phyloP scores from a whole-genome alignment of 495 filamentous ascomycete species.

The Podospora pseudoanserina region DNA sequence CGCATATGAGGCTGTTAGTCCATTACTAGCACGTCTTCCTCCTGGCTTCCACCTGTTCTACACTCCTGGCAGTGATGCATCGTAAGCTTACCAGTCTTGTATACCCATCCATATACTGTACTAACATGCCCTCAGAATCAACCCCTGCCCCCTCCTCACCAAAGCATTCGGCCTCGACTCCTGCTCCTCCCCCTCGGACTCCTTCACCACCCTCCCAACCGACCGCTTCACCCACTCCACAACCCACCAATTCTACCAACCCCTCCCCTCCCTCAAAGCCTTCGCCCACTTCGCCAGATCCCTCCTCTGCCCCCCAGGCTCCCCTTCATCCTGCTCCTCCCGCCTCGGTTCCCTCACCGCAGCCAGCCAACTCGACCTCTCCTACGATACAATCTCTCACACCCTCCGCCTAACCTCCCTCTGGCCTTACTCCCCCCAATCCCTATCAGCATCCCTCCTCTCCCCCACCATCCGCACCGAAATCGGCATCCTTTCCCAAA shows the following conservation, averaged over 20 bases:
- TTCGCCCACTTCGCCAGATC: constrained; percentile 57
- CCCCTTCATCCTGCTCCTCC: constrained; percentile 33
- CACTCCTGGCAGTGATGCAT: constrained; percentile 47
- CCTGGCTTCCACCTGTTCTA: constrained; percentile 83
- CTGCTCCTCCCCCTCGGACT: constrained; percentile 55
- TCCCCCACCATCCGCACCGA: constrained; percentile 53
- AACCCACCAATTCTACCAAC: constrained; percentile 65
- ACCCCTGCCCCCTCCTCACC: constrained; percentile 60
- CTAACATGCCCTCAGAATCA: constrained; percentile 36
- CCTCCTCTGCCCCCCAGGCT: constrained; percentile 48
- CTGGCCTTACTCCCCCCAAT: constrained; percentile 48
- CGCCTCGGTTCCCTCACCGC: constrained; percentile 33
- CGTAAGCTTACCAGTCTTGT: not conserved
- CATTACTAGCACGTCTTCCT: constrained; percentile 68
- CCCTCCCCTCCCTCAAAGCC: constrained; percentile 52
- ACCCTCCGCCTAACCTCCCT: constrained; percentile 59
- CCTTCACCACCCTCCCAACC: constrained; percentile 63
- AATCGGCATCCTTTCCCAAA: constrained; percentile 73
- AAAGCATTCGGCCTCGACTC: constrained; percentile 57
- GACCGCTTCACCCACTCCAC: constrained; percentile 64
- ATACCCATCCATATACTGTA: not conserved
- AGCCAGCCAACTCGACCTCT: constrained; percentile 68
- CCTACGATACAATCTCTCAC: constrained; percentile 69
- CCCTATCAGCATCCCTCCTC: constrained; percentile 40
- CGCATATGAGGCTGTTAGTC: constrained; percentile 56